Percentiles rank a stretch among this genome's conserved stretches.
Conservation (phyloP, 2,329 filamentous ascomycete species). For the Pseudogymnoascus sp. region DNA sequence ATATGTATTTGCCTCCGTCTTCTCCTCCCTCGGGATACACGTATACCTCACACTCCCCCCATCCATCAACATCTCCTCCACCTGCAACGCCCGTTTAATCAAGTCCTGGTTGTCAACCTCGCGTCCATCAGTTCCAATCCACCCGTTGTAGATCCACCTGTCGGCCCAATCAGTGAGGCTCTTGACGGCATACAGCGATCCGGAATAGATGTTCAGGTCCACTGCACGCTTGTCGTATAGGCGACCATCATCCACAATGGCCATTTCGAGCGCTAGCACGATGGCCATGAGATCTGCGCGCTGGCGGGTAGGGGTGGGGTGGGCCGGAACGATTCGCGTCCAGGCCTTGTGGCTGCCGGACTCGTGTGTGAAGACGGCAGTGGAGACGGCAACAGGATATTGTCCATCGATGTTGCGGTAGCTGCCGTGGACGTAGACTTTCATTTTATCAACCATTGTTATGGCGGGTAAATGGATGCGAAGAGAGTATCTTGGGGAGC, state of each 20-base stretch:
- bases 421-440: conserved; percentile 1
- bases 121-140: neutral
- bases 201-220: neutral
- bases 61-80: conserved; percentile 3
- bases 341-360: neutral
- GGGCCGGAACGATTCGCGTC: neutral
- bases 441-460: conserved; percentile 8
- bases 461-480: neutral
- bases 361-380: neutral
- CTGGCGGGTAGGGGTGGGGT: neutral
- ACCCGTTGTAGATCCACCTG: neutral
- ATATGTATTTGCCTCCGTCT: neutral
- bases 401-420: neutral
- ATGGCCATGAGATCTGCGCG: neutral
- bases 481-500: neutral
- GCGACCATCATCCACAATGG: neutral
- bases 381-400: neutral
- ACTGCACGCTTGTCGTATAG: neutral
- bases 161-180: neutral
- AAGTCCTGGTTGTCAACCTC: conserved; percentile 1
- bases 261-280: neutral
- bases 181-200: neutral
- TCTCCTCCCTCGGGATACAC: neutral
- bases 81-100: neutral
- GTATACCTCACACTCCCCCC: conserved; percentile 2